phyloP scores from a whole-genome alignment of 805 yeast species.

The Pichia insulana region DNA sequence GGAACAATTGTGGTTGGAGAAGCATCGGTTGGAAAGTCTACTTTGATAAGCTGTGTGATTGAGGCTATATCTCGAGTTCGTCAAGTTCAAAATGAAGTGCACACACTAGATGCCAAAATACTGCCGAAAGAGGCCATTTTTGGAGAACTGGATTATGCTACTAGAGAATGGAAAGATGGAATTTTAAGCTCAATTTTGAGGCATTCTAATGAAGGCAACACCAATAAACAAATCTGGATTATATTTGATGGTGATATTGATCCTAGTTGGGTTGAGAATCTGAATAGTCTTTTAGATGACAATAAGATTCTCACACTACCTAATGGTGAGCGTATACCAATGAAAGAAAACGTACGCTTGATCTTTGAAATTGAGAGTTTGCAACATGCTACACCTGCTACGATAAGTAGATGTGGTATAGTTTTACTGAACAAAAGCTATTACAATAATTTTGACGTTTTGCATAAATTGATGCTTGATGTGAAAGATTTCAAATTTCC shows the following conservation, averaged over 20 bases:
- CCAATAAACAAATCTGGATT: constrained; percentile 56
- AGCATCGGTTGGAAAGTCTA: constrained; percentile 68
- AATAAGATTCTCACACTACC: constrained; percentile 75
- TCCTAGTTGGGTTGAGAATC: constrained; percentile 86
- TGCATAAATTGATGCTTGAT: constrained; percentile 9
- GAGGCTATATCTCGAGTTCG: constrained; percentile 30
- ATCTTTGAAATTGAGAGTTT: constrained; percentile 71
- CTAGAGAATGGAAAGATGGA: constrained; percentile 93
- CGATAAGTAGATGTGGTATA: constrained; percentile 88
- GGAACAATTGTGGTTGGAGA: constrained; percentile 78
- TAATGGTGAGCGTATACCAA: constrained; percentile 72
- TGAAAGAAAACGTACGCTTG: constrained; percentile 56
- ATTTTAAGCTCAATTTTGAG: constrained; percentile 62
- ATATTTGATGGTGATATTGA: constrained; percentile 90
- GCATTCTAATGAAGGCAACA: constrained; percentile 37
- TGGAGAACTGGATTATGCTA: constrained; percentile 64
- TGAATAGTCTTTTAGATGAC: constrained; percentile 88
- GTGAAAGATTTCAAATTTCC: constrained; percentile 9
- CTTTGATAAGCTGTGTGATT: constrained; percentile 41
- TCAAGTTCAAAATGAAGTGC: constrained; percentile 30
- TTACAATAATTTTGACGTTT: constrained; percentile 8
- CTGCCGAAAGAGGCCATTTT: constrained; percentile 54
- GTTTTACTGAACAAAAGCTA: constrained; percentile 50
- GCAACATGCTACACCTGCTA: constrained; percentile 74
- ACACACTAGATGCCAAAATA: constrained; percentile 68